Conservation (phyloP, 1,284 basidiomycete species). For the Ceratobasidium theobromae region DNA sequence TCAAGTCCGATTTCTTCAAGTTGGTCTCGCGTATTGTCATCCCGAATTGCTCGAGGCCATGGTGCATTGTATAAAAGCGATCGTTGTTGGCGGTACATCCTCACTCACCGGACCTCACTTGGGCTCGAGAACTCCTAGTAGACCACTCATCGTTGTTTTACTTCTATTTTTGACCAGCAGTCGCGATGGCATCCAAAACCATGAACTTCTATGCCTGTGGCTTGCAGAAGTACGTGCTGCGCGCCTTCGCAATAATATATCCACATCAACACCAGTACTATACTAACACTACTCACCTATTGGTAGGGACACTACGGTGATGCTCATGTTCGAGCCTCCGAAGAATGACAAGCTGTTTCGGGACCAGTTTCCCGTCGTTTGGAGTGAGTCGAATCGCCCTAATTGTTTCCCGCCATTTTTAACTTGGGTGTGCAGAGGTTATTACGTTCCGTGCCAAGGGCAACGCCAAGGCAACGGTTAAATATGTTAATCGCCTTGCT, state of each 20-base stretch:
- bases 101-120: too few relatives aligned
- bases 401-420: neutral
- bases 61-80: too few relatives aligned
- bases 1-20: too few relatives aligned
- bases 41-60: too few relatives aligned
- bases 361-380: conserved; percentile 19
- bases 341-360: neutral
- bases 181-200: conserved; percentile 6
- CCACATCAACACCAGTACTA: neutral
- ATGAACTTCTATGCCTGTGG: conserved; percentile 6
- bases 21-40: too few relatives aligned
- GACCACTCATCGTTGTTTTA: neutral
- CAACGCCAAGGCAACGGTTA: neutral
- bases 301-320: conserved; percentile 4
- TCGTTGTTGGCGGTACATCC: too few relatives aligned
- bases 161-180: neutral
- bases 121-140: too few relatives aligned
- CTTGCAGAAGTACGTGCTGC: neutral
- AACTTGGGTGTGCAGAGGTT: neutral
- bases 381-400: neutral
- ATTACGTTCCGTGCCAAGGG: neutral
- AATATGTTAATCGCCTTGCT: neutral
- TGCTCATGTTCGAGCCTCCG: conserved; percentile 24
- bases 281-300: neutral
- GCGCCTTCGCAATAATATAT: neutral